Percentiles rank a stretch among this genome's conserved stretches.
Conservation (phyloP, 1,139 yeast species). For the Suhomyces anneliseae region DNA sequence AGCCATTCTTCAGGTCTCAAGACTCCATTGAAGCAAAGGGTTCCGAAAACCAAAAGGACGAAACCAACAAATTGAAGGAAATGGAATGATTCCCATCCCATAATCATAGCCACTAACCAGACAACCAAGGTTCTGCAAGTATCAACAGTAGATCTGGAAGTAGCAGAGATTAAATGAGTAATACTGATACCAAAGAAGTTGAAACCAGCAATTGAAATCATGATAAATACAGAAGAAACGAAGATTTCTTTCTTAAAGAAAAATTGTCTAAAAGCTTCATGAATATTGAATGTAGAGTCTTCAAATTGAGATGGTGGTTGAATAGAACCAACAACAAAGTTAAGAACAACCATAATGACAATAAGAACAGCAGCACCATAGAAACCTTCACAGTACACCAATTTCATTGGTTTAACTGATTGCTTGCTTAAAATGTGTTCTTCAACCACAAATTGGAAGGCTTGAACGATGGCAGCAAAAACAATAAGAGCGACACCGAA, state of each 20-base stretch:
- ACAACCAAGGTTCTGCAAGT: constrained; percentile 75
- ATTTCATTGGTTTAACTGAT: constrained; percentile 58
- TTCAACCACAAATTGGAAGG: constrained; percentile 76
- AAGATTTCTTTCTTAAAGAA: constrained; percentile 43
- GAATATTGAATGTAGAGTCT: constrained; percentile 57
- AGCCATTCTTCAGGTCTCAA: constrained; percentile 48
- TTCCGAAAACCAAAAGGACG: constrained; percentile 64
- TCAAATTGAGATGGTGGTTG: constrained; percentile 33
- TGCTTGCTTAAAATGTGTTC: constrained; percentile 62
- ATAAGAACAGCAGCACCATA: constrained; percentile 58
- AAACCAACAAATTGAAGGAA: constrained; percentile 67
- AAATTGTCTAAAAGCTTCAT: constrained; percentile 52
- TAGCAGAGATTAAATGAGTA: constrained; percentile 67
- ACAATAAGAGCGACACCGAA: constrained; percentile 62
- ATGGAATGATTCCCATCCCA: constrained; percentile 78
- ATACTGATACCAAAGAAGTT: constrained; percentile 74
- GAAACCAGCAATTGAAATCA: constrained; percentile 72
- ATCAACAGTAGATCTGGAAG: constrained; percentile 78
- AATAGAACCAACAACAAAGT: constrained; percentile 40
- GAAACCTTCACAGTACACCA: constrained; percentile 76
- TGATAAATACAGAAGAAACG: constrained; percentile 58
- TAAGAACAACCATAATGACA: constrained; percentile 43
- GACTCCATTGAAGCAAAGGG: constrained; percentile 73
- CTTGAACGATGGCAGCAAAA: constrained; percentile 65
- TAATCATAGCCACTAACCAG: constrained; percentile 69